A percentile compares a stretch with the other conserved stretches of the same genome.
Conservation (phyloP, 768 basidiomycete genomes). For the Russula sp. region DNA sequence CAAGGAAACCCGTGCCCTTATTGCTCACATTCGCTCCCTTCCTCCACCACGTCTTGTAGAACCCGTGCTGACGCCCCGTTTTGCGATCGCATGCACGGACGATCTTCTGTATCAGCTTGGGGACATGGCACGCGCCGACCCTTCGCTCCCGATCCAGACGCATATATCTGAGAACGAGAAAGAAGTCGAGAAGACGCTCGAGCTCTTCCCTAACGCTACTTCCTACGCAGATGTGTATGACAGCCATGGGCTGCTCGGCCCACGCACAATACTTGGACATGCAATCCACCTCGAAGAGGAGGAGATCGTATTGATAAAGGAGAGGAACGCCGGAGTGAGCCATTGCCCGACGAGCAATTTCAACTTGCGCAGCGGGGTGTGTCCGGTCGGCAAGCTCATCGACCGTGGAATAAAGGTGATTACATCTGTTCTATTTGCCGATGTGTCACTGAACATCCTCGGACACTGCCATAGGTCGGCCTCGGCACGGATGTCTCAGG, state of each 20-base stretch:
- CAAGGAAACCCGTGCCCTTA: slow-evolving; percentile 53
- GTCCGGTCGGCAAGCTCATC: slow-evolving; percentile 70
- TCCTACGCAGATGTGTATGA: slow-evolving; percentile 85
- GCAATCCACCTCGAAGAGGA: slow-evolving; percentile 70
- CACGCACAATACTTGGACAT: slow-evolving; percentile 84
- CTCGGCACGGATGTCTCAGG: slow-evolving; percentile 94
- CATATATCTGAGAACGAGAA: slow-evolving; percentile 81
- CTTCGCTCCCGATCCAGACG: slow-evolving; percentile 76
- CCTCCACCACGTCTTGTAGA: slow-evolving; percentile 61
- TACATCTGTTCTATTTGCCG: neutral
- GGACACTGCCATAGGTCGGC: slow-evolving; percentile 57
- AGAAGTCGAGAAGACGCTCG: slow-evolving; percentile 62
- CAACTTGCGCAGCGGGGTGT: slow-evolving; percentile 80
- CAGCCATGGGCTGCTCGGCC: slow-evolving; percentile 61
- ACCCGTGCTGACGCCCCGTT: slow-evolving; percentile 92
- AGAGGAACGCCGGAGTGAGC: slow-evolving; percentile 65
- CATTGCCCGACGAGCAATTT: slow-evolving; percentile 96
- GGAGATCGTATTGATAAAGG: slow-evolving; percentile 68
- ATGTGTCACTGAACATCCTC: neutral
- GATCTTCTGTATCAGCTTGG: slow-evolving; percentile 62
- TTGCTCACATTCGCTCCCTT: slow-evolving; percentile 62
- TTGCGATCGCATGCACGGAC: slow-evolving; percentile 83
- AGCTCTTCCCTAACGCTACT: slow-evolving; percentile 55
- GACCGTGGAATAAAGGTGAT: slow-evolving; percentile 77
- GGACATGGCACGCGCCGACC: slow-evolving; percentile 50